phyloP scores from a whole-genome alignment of 371 early-diverging fungal species.

The Apophysomyces trapeziformis region DNA sequence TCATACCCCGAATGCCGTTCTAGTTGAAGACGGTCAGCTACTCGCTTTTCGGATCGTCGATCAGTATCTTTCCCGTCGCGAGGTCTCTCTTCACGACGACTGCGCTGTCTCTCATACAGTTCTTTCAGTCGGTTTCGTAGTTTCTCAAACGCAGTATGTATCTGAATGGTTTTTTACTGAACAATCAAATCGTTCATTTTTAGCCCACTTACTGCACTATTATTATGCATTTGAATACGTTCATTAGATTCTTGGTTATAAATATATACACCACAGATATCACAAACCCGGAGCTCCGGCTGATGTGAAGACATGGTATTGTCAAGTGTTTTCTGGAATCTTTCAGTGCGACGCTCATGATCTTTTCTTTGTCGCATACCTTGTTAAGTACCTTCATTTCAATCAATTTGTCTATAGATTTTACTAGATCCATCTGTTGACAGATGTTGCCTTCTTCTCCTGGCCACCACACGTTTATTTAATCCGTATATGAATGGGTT shows the following conservation, averaged over 20 bases:
- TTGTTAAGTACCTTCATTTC: not conserved
- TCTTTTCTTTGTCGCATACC: not conserved
- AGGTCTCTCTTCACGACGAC: not conserved
- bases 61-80: not conserved
- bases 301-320: not conserved
- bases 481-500: no score
- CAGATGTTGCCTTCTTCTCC: not conserved
- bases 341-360: not conserved
- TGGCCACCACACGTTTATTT: not conserved
- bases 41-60: not conserved
- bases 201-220: not conserved
- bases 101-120: not conserved
- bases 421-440: not conserved
- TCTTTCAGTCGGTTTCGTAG: not conserved
- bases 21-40: not conserved
- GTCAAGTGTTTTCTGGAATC: not conserved
- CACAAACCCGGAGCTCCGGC: not conserved
- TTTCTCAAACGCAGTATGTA: not conserved
- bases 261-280: conserved; percentile 1
- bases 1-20: not conserved
- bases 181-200: not conserved
- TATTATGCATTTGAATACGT: not conserved
- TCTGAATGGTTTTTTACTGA: not conserved
- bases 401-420: not conserved
- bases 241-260: not conserved